These are phyloP conservation scores for Scedosporium dehoogii DNA, from an alignment of 2,329 filamentous ascomycete species.

Conservation along the genomic window DNA sequence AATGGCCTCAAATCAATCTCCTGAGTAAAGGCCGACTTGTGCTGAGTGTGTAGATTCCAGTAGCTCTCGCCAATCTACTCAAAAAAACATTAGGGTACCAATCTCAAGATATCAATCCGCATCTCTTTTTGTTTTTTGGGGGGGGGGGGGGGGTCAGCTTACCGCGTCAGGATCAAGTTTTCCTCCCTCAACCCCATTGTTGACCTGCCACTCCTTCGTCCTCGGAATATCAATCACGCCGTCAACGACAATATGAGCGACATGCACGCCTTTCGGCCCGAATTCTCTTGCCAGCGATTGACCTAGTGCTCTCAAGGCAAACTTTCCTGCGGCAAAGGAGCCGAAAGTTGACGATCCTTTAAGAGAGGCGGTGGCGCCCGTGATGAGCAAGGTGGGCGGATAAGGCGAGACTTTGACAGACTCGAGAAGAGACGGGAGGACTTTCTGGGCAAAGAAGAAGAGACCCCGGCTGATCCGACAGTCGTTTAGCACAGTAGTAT, in stretches of 20 bases:
- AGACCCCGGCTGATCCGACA: slow-evolving; percentile 51
- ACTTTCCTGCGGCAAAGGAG: slow-evolving; percentile 70
- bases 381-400: slow-evolving; percentile 75
- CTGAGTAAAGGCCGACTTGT: slow-evolving; percentile 67
- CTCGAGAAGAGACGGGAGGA: slow-evolving; percentile 60
- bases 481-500: not conserved
- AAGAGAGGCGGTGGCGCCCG: slow-evolving; percentile 73
- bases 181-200: slow-evolving; percentile 37
- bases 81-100: not conserved
- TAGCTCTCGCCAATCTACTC: slow-evolving; percentile 74
- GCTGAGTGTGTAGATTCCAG: slow-evolving; percentile 76
- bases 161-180: slow-evolving; percentile 70
- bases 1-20: slow-evolving; percentile 74
- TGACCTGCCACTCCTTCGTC: slow-evolving; percentile 42
- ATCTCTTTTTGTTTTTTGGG: no score
- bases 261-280: slow-evolving; percentile 73
- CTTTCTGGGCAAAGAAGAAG: slow-evolving; percentile 64
- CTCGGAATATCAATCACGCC: slow-evolving; percentile 74
- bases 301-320: slow-evolving; percentile 62
- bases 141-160: slow-evolving; percentile 29
- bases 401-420: slow-evolving; percentile 44
- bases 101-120: not conserved
- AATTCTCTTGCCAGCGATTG: slow-evolving; percentile 77
- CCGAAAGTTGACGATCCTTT: slow-evolving; percentile 61
- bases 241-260: slow-evolving; percentile 74